These are phyloP conservation scores for Nasturtium officinale DNA, from an alignment of 345 rosid species.

Conservation along the genomic window DNA sequence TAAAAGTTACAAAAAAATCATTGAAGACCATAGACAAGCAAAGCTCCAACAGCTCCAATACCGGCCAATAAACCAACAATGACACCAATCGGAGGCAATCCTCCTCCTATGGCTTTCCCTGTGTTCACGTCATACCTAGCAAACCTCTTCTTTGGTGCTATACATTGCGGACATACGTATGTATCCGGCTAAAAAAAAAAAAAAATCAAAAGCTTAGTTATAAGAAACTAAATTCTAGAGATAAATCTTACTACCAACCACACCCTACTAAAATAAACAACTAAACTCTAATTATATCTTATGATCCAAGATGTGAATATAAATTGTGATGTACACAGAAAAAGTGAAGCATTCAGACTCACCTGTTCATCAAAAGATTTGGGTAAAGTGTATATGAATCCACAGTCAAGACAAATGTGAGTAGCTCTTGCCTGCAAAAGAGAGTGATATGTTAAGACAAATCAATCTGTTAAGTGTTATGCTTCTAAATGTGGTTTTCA, in stretches of 20 bases:
- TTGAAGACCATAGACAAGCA: conserved; percentile 93
- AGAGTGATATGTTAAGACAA: neutral
- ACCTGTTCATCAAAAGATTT: conserved; percentile 93
- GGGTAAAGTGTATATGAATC: conserved; percentile 73
- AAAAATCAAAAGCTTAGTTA: neutral
- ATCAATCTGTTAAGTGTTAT: conserved; percentile 6
- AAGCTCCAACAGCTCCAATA: conserved; percentile 80
- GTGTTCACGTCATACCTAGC: conserved; percentile 78
- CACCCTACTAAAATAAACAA: neutral
- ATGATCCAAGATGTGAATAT: neutral
- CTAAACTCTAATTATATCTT: neutral
- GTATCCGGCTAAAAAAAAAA: conserved; percentile 59
- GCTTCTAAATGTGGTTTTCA: neutral
- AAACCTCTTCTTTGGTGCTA: conserved; percentile 92
- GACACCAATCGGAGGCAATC: conserved; percentile 91
- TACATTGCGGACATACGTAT: conserved; percentile 87
- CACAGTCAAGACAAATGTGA: conserved; percentile 96
- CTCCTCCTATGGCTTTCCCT: conserved; percentile 88
- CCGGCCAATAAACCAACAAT: conserved; percentile 79
- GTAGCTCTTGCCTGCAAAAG: conserved; percentile 83
- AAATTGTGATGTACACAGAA: neutral
- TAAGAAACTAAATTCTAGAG: neutral
- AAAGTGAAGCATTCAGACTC: conserved; percentile 25
- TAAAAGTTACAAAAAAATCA: conserved; percentile 27
- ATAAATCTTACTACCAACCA: neutral